phyloP scores from a whole-genome alignment of 371 early-diverging fungal genomes.

The Mortierella sp. region DNA sequence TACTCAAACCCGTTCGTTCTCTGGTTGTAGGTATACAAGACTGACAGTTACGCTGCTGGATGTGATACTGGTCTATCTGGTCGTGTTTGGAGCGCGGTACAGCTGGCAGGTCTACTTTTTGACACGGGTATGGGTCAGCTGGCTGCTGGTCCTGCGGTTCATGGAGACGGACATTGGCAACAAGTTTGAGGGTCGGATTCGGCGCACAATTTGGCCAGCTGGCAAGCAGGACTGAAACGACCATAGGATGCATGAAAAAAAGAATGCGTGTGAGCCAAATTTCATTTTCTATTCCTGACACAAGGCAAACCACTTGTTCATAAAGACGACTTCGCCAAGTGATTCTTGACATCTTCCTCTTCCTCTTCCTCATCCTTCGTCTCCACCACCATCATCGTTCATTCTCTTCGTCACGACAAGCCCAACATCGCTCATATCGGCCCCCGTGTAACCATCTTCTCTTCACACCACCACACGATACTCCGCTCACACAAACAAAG shows the following conservation, averaged over 20 bases:
- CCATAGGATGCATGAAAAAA: too few species aligned
- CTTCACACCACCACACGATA: neutral
- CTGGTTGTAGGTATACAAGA: constrained; percentile 5
- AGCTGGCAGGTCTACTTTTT: constrained; percentile 36
- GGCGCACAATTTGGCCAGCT: neutral
- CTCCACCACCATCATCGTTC: neutral
- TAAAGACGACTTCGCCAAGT: neutral
- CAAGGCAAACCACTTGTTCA: too few species aligned
- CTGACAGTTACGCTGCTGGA: constrained; percentile 22
- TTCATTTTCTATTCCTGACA: too few species aligned
- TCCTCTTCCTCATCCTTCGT: neutral
- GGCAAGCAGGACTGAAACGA: constrained; percentile 1
- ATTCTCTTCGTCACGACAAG: too few species aligned
- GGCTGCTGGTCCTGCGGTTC: constrained; percentile 20
- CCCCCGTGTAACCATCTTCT: neutral
- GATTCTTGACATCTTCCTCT: neutral
- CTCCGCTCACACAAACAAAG: neutral
- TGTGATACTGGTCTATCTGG: constrained; percentile 16
- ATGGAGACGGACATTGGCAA: constrained; percentile 4
- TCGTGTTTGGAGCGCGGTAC: constrained; percentile 28
- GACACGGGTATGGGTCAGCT: constrained; percentile 14
- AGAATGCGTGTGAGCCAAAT: too few species aligned
- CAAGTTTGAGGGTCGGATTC: neutral
- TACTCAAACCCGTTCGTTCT: too few species aligned
- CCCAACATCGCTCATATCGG: too few species aligned